Evolutionary conservation across 768 basidiomycete species (phyloP).

Genomic region (Suillus variegatus): DNA sequence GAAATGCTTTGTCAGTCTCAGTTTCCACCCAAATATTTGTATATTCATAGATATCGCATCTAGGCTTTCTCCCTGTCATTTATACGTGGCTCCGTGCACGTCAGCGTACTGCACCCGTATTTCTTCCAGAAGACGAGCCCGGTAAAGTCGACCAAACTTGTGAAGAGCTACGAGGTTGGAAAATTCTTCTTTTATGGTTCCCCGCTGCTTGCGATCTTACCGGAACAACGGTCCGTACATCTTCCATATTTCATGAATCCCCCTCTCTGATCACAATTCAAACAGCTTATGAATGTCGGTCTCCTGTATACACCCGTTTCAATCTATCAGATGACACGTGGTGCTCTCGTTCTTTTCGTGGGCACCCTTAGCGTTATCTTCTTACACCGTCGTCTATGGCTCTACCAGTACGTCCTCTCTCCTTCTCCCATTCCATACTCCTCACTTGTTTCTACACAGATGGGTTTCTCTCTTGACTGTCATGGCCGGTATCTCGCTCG

Average conservation of each 20-base stretch:
- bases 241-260: slow-evolving; percentile 12
- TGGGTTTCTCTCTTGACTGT: slow-evolving; percentile 92
- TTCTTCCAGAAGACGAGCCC: slow-evolving; percentile 51
- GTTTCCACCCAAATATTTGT: not conserved
- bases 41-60: slow-evolving; percentile 14
- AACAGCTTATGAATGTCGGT: slow-evolving; percentile 89
- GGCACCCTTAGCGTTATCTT: slow-evolving; percentile 90
- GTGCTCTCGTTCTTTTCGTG: slow-evolving; percentile 92
- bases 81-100: slow-evolving; percentile 63
- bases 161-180: slow-evolving; percentile 64
- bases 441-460: slow-evolving; percentile 39
- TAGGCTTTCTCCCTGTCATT: slow-evolving; percentile 85
- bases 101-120: slow-evolving; percentile 48
- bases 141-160: slow-evolving; percentile 33
- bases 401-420: slow-evolving; percentile 71
- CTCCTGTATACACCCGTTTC: slow-evolving; percentile 95
- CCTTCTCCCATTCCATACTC: slow-evolving; percentile 7
- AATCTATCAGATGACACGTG: slow-evolving; percentile 96
- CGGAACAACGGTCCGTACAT: slow-evolving; percentile 75
- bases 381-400: slow-evolving; percentile 79
- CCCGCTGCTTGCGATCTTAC: slow-evolving; percentile 90
- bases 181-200: slow-evolving; percentile 78
- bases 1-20: slow-evolving; percentile 85
- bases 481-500: slow-evolving; percentile 79
- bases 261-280: slow-evolving; percentile 5